Percentiles rank a stretch among this genome's conserved stretches.
These are phyloP conservation scores for Umbelopsis vinacea DNA, from an alignment of 192 early-diverging fungal genomes.

Conservation along the genomic window DNA sequence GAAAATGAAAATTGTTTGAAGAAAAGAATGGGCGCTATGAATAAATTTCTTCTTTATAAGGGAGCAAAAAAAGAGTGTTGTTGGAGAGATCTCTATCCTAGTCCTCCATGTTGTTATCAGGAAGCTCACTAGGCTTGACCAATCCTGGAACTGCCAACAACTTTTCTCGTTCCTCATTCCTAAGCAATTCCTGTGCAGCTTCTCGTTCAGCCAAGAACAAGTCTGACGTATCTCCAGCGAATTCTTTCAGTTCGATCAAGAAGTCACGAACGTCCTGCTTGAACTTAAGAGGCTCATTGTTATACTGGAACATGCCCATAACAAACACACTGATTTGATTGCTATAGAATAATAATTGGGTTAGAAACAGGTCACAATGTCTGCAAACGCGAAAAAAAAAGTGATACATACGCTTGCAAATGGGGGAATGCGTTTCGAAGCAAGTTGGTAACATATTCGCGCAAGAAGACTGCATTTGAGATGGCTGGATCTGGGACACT, in stretches of 20 bases:
- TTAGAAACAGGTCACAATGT: neutral
- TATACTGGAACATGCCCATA: conserved; percentile 82
- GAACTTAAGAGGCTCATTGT: conserved; percentile 84
- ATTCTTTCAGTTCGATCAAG: conserved; percentile 92
- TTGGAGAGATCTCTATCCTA: conserved; percentile 10
- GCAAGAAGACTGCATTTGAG: conserved; percentile 38
- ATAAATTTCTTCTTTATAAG: neutral
- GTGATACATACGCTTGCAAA: conserved; percentile 25
- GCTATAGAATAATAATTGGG: conserved; percentile 42
- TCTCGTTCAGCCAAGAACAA: conserved; percentile 93
- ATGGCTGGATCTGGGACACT: conserved; percentile 35
- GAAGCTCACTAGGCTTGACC: conserved; percentile 91
- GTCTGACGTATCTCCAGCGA: conserved; percentile 84
- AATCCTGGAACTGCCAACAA: conserved; percentile 92
- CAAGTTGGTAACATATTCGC: conserved; percentile 23
- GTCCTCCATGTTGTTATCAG: conserved; percentile 57
- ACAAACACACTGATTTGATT: conserved; percentile 88
- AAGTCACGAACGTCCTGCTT: conserved; percentile 96
- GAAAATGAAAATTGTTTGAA: neutral
- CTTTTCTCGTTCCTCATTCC: conserved; percentile 79
- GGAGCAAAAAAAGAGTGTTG: too few species aligned
- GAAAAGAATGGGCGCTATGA: neutral
- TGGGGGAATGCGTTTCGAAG: conserved; percentile 29
- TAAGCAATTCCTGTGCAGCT: conserved; percentile 75
- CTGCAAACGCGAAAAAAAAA: neutral